Evolutionary conservation across 2,329 filamentous ascomycete genomes (phyloP).

Genomic region (Claviceps capensis): DNA sequence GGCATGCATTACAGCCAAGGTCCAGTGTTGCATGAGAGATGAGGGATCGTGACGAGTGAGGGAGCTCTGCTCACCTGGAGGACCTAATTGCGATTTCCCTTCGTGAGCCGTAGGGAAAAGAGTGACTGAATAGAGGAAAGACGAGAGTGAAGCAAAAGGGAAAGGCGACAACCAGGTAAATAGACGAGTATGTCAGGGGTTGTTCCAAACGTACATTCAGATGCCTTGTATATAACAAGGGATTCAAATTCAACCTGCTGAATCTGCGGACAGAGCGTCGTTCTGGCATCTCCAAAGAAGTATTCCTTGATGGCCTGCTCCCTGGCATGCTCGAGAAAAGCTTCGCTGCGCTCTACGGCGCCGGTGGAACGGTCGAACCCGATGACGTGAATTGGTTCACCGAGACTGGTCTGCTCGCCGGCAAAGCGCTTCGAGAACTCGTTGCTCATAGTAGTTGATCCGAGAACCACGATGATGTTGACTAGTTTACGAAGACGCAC

Average conservation of each 20-base stretch:
- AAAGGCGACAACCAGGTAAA: background rate
- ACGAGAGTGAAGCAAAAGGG: background rate
- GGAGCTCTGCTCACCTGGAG: conserved; percentile 20
- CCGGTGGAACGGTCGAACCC: conserved; percentile 76
- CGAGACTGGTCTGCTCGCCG: conserved; percentile 37
- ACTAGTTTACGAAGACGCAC: conserved; percentile 29
- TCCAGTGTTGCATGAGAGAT: conserved; percentile 60
- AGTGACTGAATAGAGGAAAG: background rate
- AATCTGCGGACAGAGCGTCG: conserved; percentile 74
- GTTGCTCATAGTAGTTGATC: conserved; percentile 61
- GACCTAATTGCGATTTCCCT: conserved; percentile 8
- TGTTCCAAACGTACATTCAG: conserved; percentile 35
- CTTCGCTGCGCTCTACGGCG: conserved; percentile 60
- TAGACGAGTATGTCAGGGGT: background rate
- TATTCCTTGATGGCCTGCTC: conserved; percentile 78
- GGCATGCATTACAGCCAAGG: conserved; percentile 76
- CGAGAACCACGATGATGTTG: conserved; percentile 70
- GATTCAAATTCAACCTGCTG: conserved; percentile 69
- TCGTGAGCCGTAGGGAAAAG: background rate
- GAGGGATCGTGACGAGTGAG: conserved; percentile 54
- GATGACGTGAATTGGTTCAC: conserved; percentile 61
- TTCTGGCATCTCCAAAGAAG: conserved; percentile 74
- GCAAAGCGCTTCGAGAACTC: conserved; percentile 61
- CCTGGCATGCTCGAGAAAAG: conserved; percentile 58
- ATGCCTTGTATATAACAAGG: conserved; percentile 58